Percentiles rank a stretch among this genome's conserved stretches.
phyloP scores from a whole-genome alignment of 1,284 basidiomycete genomes.

The Naganishia sp. region DNA sequence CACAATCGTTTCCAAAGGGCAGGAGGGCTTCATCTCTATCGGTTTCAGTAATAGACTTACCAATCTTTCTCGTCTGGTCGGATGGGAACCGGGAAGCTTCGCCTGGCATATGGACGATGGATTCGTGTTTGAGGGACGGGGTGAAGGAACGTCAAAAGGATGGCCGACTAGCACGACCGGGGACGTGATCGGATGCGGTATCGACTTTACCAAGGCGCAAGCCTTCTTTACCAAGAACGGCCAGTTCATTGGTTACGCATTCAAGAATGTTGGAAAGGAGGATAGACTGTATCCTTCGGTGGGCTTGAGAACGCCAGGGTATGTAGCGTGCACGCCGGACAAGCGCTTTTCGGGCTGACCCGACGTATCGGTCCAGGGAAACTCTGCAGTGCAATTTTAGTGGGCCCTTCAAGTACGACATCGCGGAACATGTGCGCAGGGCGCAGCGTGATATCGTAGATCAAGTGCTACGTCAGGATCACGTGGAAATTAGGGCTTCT shows the following conservation, averaged over 20 bases:
- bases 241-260: constrained; percentile 70
- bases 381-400: constrained; percentile 77
- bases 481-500: background rate
- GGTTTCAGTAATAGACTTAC: constrained; percentile 64
- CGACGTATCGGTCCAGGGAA: constrained; percentile 54
- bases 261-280: constrained; percentile 62
- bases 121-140: constrained; percentile 28
- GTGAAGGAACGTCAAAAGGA: constrained; percentile 31
- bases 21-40: constrained; percentile 81
- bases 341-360: background rate
- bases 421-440: constrained; percentile 68
- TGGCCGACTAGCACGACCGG: constrained; percentile 57
- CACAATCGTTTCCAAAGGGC: constrained; percentile 73
- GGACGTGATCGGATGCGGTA: constrained; percentile 82
- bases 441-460: constrained; percentile 1
- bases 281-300: constrained; percentile 74
- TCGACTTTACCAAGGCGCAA: constrained; percentile 75
- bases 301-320: constrained; percentile 71
- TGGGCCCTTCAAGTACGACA: constrained; percentile 80
- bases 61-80: constrained; percentile 73
- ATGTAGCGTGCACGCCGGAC: constrained; percentile 35
- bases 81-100: constrained; percentile 87
- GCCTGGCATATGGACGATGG: constrained; percentile 95
- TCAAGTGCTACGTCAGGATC: constrained; percentile 4
- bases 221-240: constrained; percentile 92